Evolutionary conservation across 306 rosid species (phyloP), one percentile per base, ranked within the genome.

Genomic region (Trifolium subterraneum): DNA sequence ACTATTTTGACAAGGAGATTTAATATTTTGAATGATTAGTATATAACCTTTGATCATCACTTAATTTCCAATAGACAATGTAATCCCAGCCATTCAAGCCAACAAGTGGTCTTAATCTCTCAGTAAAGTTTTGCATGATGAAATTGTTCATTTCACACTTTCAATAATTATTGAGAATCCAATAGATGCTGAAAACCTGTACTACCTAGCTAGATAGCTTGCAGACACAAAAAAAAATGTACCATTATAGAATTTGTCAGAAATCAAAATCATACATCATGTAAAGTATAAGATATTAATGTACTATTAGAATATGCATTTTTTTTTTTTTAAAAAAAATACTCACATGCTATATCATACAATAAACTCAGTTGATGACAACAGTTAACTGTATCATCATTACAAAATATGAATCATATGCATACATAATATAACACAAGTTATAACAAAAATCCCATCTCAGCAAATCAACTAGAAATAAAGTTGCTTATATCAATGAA

Each of bases 81-180:
- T 86, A 90, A 72, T 95, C 92, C 96, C 98, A 92, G 54, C 93
- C 93, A 42, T 87, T 82, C 66, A 79, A 81, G 73, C 93, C 90
- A 68, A 92, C 95, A 11, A 90, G 86, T 16, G 90, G 88, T 76
- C 97, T 92, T 44, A 92, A 85, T 81, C 92, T 92, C 71, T 92
- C 93, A 55, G 79, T 70, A 69, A 84, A 72, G 78, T 77, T 86
- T 67, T 83, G 93, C 88, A 86, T 81, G 54, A 79, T 75, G 63
- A 83, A 14, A 60, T 60, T 78, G 67, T 71, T 86, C 90, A 73
- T 84, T 64, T 79, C 84, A 60, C 86, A 90, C 76, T 84, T 15
- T 86, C 78, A 85, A 78, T 82, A 13, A 80, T 62, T 29, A 63
- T 59, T 51, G 33, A 60, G 71, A 62, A 35, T 59, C 71, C 56